Conservation (phyloP, 2,329 filamentous ascomycete species). For the Trichoderma atrobrunneum region DNA sequence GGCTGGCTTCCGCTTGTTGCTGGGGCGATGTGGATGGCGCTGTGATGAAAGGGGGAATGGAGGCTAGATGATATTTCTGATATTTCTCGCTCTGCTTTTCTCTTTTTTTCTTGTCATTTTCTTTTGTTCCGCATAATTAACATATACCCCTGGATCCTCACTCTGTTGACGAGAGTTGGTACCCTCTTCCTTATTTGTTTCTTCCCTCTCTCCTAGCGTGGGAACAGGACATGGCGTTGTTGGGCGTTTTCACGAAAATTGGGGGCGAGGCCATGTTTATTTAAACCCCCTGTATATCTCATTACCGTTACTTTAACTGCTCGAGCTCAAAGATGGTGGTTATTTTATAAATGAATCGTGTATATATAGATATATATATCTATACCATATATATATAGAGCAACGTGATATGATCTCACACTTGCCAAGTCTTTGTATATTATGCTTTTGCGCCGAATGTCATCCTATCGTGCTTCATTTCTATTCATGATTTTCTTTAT, state of each 20-base stretch:
- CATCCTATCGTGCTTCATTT: slow-evolving; percentile 1
- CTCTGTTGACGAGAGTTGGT: background rate
- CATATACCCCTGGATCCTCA: slow-evolving; percentile 15
- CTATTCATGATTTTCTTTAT: background rate
- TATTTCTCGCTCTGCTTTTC: background rate
- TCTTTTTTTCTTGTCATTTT: background rate
- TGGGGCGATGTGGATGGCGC: slow-evolving; percentile 39
- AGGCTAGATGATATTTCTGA: background rate
- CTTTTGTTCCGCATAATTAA: slow-evolving; percentile 1
- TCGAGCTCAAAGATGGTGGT: background rate
- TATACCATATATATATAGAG: background rate
- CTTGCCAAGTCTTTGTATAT: background rate
- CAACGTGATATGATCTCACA: background rate
- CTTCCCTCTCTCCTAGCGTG: background rate
- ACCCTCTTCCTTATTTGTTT: background rate
- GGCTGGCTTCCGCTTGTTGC: slow-evolving; percentile 44
- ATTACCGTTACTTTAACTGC: background rate
- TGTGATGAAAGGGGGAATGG: slow-evolving; percentile 27
- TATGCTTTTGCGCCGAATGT: background rate
- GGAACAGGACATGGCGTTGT: slow-evolving; percentile 9
- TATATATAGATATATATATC: slow-evolving; percentile 5
- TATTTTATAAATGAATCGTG: background rate
- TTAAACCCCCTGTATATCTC: background rate
- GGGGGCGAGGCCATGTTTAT: background rate
- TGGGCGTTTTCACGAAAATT: slow-evolving; percentile 2